Evolutionary conservation across 202 grass and related monocot species (phyloP), one percentile per base, ranked within the genome.

Genomic region (Elaeis oleifera): DNA sequence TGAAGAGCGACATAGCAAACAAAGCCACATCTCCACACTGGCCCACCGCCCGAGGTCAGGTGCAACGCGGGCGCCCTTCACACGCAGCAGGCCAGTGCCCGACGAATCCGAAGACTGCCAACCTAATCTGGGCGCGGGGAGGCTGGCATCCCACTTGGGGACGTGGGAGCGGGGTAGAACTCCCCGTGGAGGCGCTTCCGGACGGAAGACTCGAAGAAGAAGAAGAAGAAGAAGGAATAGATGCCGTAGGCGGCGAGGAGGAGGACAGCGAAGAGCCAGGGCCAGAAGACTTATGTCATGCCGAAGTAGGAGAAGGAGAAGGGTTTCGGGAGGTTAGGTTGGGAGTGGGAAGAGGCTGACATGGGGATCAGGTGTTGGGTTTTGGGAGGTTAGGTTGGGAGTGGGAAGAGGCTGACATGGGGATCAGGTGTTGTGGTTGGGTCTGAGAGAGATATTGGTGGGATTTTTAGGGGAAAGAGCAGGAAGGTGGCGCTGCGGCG

Each of bases 301-400:
- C 70, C 61, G 49, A 72, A 63, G 23, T 72, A 72, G 26, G 58
- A 44, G 58, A 58, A 72, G 70, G 53, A 62, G 58, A 72, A 72
- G 27, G 58, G 70, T 18, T 39, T 27, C 18, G 54, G 49, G 18
- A 72, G 58, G 49, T 28, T 5, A 28, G 27, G 4, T 28, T 28
- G 20, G 18, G 70, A 36, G 4, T 15, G 24, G 22, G 32, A 39
- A 58, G 50, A 58, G 50, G 58, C 49, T 22, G 6, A 29, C 15
- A 49, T 48, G 18, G 49, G 18, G 23, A 2, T 5, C 18, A 62
- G 70, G 18, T 62, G 70, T 72, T 72, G 70, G 20, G 20, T 20
- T 20, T 20, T 20, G 20, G 20, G 18, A 72, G 58, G 49, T 28
- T 5, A 28, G 27, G 4, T 28, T 28, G 20, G 18, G 70, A 36